Base-by-base conservation (phyloP, 805 yeast species). In the Teunomyces atbi region DNA sequence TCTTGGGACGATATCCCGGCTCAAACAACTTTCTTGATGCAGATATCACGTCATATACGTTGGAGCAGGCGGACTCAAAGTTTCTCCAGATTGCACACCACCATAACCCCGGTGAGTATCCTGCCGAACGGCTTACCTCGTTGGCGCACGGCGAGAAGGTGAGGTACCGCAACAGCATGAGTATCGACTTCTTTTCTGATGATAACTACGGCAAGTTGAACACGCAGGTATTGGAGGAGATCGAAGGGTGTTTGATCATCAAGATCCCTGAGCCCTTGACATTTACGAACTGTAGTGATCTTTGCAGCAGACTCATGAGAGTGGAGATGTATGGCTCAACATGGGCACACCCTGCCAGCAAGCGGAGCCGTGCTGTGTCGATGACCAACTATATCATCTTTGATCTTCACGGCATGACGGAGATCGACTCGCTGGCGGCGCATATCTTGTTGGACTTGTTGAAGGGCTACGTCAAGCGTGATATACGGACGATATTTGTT, bases 1-100 rank as follows among this genome's bases (percentile, higher is more conserved):
- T 91, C 41, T 69, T 89, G 50, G 89, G 90, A 2, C 73, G 94
- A 46, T 54, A 60, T 18, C 70, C 73, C 6, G 73, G 73, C 3
- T 61, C 76, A 1, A 70, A 71, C 48, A 60, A 61, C 1, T 72
- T 72, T 48, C 57, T 71, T 21, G 69, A 72, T 57, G 76, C 77
- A 3, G 77, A 72, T 47, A 32, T 57, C 54, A 42, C 47, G 36
- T 45, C 45, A 20, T 36, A 36, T 21, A 36, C 39, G 16, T 19
- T 36, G 39, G 39, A 36, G 4, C 39, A 48, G 38, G 19, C 50
- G 54, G 33, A 18, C 13, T 13, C 21, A 5, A 30, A 30, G 18
- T 30, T 30, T 30, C 28, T 36, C 16, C 23, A 36, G 12, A 36
- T 36, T 12, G 21, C 39, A 3, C 39, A 36, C 16, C 38, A 20